Evolutionary conservation across 495 filamentous ascomycete species (phyloP), one percentile per base, ranked within the genome.

Genomic region (Lepidopterella palustris): DNA sequence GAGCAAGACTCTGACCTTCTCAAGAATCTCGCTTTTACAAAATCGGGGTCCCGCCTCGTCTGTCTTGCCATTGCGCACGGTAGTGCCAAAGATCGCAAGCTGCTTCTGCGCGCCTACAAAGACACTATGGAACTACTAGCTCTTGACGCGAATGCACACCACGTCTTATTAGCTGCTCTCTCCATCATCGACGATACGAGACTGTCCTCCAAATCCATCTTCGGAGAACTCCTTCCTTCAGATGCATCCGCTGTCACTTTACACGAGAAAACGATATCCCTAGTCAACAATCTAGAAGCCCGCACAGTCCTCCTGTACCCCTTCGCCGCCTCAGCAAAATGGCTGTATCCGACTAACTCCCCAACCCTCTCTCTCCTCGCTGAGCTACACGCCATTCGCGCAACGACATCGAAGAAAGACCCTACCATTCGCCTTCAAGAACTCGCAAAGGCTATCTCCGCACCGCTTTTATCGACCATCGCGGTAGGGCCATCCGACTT

Each of bases 21-120:
- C 42, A 92, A 95, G 77, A 96, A 96, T 68, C 80, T 99, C 73
- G 92, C 91, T 21, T 99, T 97, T 78, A 97, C 95, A 24, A 87
- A 84, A 63, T 87, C 90, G 2, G 95, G 95, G 11, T 82, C 91
- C 27, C 80, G 87, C 26, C 75, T 99, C 28, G 88, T 91, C 47
- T 92, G 84, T 67, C 76, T 93, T 26, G 80, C 86, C 24, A 74
- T 99, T 28, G 90, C 95, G 20, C 80, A 93, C 63, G 87, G 89
- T 50, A 86, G 75, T 57, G 91, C 95, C 59, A 97, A 97, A 63
- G 95, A 97, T 72, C 86, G 93, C 59, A 95, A 95, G 76, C 78
- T 86, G 58, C 86, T 97, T 49, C 76, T 96, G 29, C 87, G 86
- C 71, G 84, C 84, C 45, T 95, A 88, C 79, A 91, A 92, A 63